phyloP scores from a whole-genome alignment of 2,329 filamentous ascomycete genomes.

The Cladophialophora exuberans region DNA sequence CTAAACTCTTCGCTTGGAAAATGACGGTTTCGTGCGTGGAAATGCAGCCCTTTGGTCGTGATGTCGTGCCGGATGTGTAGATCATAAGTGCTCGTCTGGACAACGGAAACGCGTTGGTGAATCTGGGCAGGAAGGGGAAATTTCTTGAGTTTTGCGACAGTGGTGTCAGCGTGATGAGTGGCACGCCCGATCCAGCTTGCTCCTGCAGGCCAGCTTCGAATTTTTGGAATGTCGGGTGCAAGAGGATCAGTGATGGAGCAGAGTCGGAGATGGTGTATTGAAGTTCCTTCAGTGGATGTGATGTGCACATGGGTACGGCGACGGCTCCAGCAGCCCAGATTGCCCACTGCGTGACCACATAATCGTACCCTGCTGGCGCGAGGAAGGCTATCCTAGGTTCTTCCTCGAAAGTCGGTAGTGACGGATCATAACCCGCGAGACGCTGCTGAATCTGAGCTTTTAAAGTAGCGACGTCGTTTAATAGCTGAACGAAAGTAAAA shows the following conservation, averaged over 20 bases:
- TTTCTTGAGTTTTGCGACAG: slow-evolving; percentile 33
- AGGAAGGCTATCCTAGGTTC: slow-evolving; percentile 72
- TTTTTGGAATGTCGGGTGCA: slow-evolving; percentile 45
- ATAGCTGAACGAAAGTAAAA: slow-evolving; percentile 46
- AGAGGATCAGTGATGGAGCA: slow-evolving; percentile 45
- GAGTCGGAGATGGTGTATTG: slow-evolving; percentile 48
- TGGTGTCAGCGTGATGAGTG: slow-evolving; percentile 39
- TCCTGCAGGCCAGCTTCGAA: slow-evolving; percentile 39
- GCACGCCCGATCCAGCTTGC: slow-evolving; percentile 32
- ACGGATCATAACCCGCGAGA: slow-evolving; percentile 24
- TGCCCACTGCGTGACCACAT: slow-evolving; percentile 73
- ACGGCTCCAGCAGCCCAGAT: slow-evolving; percentile 50
- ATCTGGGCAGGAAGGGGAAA: slow-evolving; percentile 37
- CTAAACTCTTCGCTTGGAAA: slow-evolving; percentile 38
- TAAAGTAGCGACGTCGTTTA: slow-evolving; percentile 43
- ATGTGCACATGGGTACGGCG: slow-evolving; percentile 47
- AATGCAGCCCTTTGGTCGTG: slow-evolving; percentile 40
- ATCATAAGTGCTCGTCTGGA: slow-evolving; percentile 36
- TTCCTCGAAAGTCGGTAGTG: slow-evolving; percentile 31
- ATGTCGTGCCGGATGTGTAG: slow-evolving; percentile 36
- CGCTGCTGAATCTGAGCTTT: slow-evolving; percentile 42
- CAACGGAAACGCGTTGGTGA: slow-evolving; percentile 48
- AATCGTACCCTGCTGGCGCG: slow-evolving; percentile 96
- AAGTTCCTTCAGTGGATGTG: slow-evolving; percentile 47
- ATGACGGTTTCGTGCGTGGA: slow-evolving; percentile 47